Base-by-base conservation (phyloP, 495 filamentous ascomycete species). In the Articulospora tetracladia region DNA sequence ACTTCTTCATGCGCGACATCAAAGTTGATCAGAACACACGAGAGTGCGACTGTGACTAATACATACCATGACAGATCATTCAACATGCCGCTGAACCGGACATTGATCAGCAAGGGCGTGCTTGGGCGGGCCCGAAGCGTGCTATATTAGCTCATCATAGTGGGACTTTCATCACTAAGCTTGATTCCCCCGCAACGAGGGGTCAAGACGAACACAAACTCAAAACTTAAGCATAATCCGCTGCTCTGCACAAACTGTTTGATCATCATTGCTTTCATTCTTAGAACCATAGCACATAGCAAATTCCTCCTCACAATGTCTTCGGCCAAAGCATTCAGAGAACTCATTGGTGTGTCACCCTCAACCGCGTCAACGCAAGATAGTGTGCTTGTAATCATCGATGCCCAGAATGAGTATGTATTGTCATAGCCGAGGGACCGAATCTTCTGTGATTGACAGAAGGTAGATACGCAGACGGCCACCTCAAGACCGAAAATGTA, bases 311-410 rank as follows among this genome's bases (percentile, higher is more conserved):
- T 47, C 41, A 25, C 49, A 23, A 52, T 52, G 15, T 55, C 17
- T 30, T 73, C 68, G 52, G 59, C 71, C 51, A 70, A 74, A 63
- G 78, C 76, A 64, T 82, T 86, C 73, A 79, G 80, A 55, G 53
- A 76, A 20, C 65, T 78, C 27, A 50, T 84, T 60, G 79, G 79
- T 59, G 53, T 77, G 19, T 64, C 75, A 23, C 73, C 71, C 30
- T 82, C 77, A 25, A 78, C 74, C 0, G 80, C 82, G 19, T 76
- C 78, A 19, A 63, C 76, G 1, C 58, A 73, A 20, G 80, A 86
- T 71, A 80, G 77, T 49, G 76, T 77, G 19, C 74, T 87, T 20
- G 68, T 88, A 59, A 84, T 88, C 64, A 79, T 87, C 69, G 84
- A 88, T 66, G 84, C 84, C n/a, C 71, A 72, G 53, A 73, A 72